Evolutionary conservation across 306 rosid genomes (phyloP), one percentile per base, ranked within the genome.

Genomic region (Hylodesmum podocarpum): DNA sequence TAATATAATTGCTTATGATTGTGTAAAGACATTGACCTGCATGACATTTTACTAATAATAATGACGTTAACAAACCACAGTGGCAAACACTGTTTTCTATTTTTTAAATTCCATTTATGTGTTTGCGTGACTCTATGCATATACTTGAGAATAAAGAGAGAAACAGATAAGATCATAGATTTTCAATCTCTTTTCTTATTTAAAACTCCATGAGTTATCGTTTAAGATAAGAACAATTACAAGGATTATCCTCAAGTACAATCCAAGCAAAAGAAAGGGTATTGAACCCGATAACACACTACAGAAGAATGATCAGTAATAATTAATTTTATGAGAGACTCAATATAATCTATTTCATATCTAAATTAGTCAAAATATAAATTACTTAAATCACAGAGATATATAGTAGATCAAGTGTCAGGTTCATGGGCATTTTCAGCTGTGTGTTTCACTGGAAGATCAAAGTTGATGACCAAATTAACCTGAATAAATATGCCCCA

Each of bases 391-490:
- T n/a, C n/a, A n/a, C n/a, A n/a, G n/a, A n/a, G n/a, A n/a, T n/a
- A n/a, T n/a, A n/a, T n/a, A n/a, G n/a, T n/a, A n/a, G n/a, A n/a
- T n/a, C n/a, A n/a, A n/a, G n/a, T n/a, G n/a, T 91, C 97, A 0
- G 59, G 76, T 18, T 55, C 62, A 6, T 18, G 80, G 49, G 73
- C 36, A 7, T 78, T 54, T 21, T 12, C 29, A 31, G 82, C 76
- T 29, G 77, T 78, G 41, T 87, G 27, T 70, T 93, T 91, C 64
- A 84, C 37, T 1, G 98, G 98, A 41, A 93, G 92, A 72, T 93
- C 97, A 76, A 87, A 93, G 80, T 93, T 93, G 78, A 93, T 85
- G 54, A 93, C 98, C 85, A 90, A 80, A 80, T 93, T 93, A 58
- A 91, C 76, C 98, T 89, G 77, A 34, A 79, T n/a, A 76, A 73